These are phyloP conservation scores for Serendipita vermifera DNA, from an alignment of 768 basidiomycete genomes.

Conservation along the genomic window DNA sequence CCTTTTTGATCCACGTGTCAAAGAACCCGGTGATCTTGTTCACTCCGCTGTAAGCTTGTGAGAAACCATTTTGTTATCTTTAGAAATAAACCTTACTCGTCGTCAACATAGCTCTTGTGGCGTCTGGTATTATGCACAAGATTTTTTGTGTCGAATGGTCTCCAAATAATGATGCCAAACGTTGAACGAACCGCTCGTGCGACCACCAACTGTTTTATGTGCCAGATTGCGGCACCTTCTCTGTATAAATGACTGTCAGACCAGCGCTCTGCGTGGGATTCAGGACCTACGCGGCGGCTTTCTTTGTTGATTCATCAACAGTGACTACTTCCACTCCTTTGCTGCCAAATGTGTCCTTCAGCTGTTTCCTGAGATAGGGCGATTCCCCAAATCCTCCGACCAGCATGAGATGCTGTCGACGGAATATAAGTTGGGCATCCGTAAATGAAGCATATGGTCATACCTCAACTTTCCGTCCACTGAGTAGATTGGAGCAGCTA, in stretches of 20 bases:
- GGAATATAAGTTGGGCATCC: too few relatives aligned
- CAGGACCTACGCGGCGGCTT: background rate
- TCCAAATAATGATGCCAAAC: background rate
- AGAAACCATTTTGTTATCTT: too few relatives aligned
- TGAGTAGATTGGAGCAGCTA: background rate
- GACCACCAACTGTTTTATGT: conserved; percentile 7
- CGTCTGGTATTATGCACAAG: background rate
- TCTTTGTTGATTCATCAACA: conserved; percentile 6
- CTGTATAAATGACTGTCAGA: background rate
- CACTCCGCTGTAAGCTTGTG: background rate
- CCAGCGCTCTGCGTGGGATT: background rate
- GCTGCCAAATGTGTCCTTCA: background rate
- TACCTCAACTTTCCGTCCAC: conserved; percentile 9
- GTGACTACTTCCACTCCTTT: conserved; percentile 7
- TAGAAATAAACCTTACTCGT: conserved; percentile 3
- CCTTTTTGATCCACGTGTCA: conserved; percentile 7
- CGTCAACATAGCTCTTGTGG: background rate
- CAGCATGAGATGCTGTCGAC: background rate
- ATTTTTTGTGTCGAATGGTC: background rate
- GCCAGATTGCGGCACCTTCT: conserved; percentile 9
- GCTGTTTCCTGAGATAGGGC: background rate
- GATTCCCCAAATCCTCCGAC: conserved; percentile 12
- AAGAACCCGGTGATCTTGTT: conserved; percentile 10
- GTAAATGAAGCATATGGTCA: too few relatives aligned
- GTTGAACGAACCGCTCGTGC: conserved; percentile 10